Evolutionary conservation across 495 filamentous ascomycete species (phyloP), one percentile per base, ranked within the genome.

Genomic region (Parachaetomium inaequale): DNA sequence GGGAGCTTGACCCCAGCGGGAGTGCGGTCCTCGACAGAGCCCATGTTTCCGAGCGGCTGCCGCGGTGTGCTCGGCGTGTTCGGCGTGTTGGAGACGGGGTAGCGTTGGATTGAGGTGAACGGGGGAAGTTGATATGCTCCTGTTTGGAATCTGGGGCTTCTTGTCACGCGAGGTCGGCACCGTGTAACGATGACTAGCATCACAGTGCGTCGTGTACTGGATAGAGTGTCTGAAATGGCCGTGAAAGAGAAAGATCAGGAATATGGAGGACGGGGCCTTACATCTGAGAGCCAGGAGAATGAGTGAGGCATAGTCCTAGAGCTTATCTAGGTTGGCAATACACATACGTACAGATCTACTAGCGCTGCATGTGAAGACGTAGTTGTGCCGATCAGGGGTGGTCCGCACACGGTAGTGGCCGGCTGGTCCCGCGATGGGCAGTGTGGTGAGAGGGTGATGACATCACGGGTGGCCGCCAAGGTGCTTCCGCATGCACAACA

Each of bases 1-100:
- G 72, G 72, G 1, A 73, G 60, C n/a, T 57, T 58, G 14, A 68
- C 47, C n/a, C 29, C 31, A 0, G 42, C 11, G 19, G n/a, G 32
- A 36, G 26, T 32, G 14, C 32, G 26, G 4, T 17, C 19, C 3
- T 28, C 34, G 14, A 61, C 23, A 32, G 63, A 68, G 12, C 65
- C 65, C 68, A 70, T 70, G 29, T 1, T 43, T 14, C 19, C 4
- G 28, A 25, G 36, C 43, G 34, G 40, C 36, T 19, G 56, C 2
- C n/a, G 40, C 17, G 40, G 12, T n/a, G 38, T n/a, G 4, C 38
- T 42, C 5, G 32, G 11, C 32, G 38, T 17, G 7, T 17, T 42
- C 6, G 15, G 4, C 12, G 38, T 7, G 38, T n/a, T 42, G 38
- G 38, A 42, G 6, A 17, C 4, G 3, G 40, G 2, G 6, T n/a